Evolutionary conservation across 441 rosid genomes (phyloP).

Genomic region (Populus tomentosa): DNA sequence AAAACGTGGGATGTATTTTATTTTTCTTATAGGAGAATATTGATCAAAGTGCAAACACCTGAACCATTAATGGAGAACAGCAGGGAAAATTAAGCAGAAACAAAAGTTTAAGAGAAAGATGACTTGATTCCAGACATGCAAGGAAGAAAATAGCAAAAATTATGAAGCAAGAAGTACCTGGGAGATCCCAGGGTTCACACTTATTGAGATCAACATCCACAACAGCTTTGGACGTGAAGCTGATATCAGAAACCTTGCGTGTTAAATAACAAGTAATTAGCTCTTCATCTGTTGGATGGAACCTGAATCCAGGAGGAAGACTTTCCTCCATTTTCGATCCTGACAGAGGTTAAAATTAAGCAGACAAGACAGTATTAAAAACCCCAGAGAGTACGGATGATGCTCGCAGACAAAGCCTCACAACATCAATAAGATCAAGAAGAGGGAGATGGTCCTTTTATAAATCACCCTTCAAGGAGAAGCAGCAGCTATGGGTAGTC

Average conservation of each 20-base stretch:
- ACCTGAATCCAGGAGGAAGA: constrained; percentile 91
- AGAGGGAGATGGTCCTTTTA: constrained; percentile 15
- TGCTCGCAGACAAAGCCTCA: constrained; percentile 15
- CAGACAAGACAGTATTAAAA: background rate
- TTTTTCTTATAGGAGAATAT: background rate
- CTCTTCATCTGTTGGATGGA: constrained; percentile 97
- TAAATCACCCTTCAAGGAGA: constrained; percentile 46
- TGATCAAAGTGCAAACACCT: background rate
- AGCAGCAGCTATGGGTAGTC: constrained; percentile 34
- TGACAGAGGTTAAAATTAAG: background rate
- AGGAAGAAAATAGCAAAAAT: background rate
- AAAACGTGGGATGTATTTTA: no score
- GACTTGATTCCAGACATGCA: no score
- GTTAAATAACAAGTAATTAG: constrained; percentile 69
- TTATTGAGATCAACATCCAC: constrained; percentile 89
- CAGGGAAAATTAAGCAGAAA: no score
- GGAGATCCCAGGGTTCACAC: constrained; percentile 96
- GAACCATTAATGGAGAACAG: no score
- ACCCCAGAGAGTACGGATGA: background rate
- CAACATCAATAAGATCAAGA: constrained; percentile 16
- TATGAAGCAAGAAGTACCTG: constrained; percentile 32
- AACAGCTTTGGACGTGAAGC: constrained; percentile 63
- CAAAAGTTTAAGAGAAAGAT: no score
- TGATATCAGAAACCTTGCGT: constrained; percentile 52
- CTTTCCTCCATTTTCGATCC: constrained; percentile 56